A percentile compares a stretch with the other conserved stretches of the same genome.
phyloP scores from a whole-genome alignment of 2,329 filamentous ascomycete genomes.

The Dactylellina haptotyla region DNA sequence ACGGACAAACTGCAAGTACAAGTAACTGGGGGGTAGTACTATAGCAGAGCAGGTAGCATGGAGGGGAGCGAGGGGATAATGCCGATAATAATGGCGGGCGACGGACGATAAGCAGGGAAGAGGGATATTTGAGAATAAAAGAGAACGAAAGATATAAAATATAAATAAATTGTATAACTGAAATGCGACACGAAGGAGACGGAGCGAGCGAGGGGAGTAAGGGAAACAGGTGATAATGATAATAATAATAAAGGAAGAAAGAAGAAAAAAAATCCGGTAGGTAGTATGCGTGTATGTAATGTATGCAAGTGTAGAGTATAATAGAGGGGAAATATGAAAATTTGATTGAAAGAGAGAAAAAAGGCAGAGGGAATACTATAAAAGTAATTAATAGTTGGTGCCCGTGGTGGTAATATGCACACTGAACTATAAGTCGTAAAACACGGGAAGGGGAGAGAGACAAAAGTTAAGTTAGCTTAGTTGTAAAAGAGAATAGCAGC shows the following conservation, averaged over 20 bases:
- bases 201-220: not conserved
- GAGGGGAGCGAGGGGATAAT: not conserved
- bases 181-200: slow-evolving; percentile 31
- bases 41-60: no score
- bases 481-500: slow-evolving; percentile 18
- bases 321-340: slow-evolving; percentile 2
- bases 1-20: no score
- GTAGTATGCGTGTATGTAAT: no score
- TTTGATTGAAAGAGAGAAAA: not conserved
- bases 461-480: no score
- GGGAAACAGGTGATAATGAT: not conserved
- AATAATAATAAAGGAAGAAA: not conserved
- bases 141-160: slow-evolving; percentile 10
- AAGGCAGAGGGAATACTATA: not conserved
- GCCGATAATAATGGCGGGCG: not conserved
- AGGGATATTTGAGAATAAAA: slow-evolving; percentile 14
- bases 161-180: slow-evolving; percentile 32
- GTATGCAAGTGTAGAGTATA: not conserved
- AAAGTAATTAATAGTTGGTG: not conserved
- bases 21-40: no score
- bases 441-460: slow-evolving; percentile 13
- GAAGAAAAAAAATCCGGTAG: not conserved
- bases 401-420: slow-evolving; percentile 2
- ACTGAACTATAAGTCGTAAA: slow-evolving; percentile 9
- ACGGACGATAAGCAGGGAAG: not conserved